Base-by-base conservation (phyloP, 148 eudicot genomes). In the Chenopodium quinoa region DNA sequence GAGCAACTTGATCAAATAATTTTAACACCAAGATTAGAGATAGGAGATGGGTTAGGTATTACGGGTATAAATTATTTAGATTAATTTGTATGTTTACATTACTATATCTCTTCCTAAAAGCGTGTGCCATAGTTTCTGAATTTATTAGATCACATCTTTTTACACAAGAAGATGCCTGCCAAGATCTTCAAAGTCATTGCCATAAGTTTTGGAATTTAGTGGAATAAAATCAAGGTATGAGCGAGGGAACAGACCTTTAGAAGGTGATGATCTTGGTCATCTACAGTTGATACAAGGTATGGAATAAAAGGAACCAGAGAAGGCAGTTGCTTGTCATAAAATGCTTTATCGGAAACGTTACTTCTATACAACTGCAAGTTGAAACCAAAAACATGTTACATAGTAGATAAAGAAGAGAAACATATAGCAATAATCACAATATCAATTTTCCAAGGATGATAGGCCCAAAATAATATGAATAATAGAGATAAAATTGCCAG, bases 231-330 rank as follows among this genome's bases (percentile, higher is more conserved):
- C 2, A 72, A 47, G 52, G 3, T 40, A 52, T 29, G 44, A 54
- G 75, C n/a, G 62, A 69, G 34, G 46, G 29, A 75, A 81, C 84
- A 78, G 25, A 95, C 99, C 99, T 90, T 88, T 80, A 93, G 89
- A 86, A 90, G 89, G 78, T 85, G 90, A 78, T 85, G 83, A 82
- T 84, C 92, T 93, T 94, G 93, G 46, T 77, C 62, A 73, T 85
- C 88, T 25, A 93, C 84, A 63, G 82, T 86, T 71, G 88, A 78
- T 67, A 89, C 85, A 63, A 93, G 88, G 63, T 84, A 86, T 76
- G 99, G 97, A 81, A 93, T 84, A 84, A 85, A 93, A 72, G 93
- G 84, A 80, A 93, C 80, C 76, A 93, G 86, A 67, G 93, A 84
- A 78, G 92, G 85, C 73, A 92, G 70, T 76, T 95, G 88, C 86